Conservation (phyloP, 345 rosid species). For the Anastatica hierochuntica region DNA sequence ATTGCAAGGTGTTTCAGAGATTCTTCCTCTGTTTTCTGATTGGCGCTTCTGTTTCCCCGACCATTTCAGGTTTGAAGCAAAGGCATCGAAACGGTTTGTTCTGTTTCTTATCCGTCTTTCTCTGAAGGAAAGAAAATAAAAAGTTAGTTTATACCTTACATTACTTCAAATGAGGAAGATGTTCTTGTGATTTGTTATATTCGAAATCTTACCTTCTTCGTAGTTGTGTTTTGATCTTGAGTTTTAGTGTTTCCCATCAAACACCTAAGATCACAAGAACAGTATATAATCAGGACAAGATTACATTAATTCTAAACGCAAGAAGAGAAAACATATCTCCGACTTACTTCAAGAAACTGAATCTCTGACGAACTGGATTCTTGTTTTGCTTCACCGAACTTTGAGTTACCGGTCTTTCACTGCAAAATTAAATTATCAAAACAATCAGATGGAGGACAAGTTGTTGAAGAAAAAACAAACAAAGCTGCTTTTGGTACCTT, state of each 20-base stretch:
- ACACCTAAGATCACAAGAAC: constrained; percentile 7
- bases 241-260: constrained; percentile 12
- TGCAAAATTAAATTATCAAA: constrained; percentile 1
- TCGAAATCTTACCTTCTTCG: constrained; percentile 7
- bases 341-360: constrained; percentile 18
- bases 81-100: constrained; percentile 10
- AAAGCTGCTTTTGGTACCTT: constrained; percentile 10
- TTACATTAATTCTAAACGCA: not conserved
- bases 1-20: too few relatives aligned
- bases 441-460: constrained; percentile 5
- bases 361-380: constrained; percentile 8
- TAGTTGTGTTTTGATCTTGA: constrained; percentile 14
- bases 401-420: constrained; percentile 15
- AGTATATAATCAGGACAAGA: constrained; percentile 10
- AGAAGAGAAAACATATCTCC: not conserved
- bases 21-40: constrained; percentile 1
- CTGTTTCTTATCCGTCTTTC: constrained; percentile 8
- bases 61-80: constrained; percentile 20
- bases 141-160: too few relatives aligned
- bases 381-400: not conserved
- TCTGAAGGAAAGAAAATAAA: constrained; percentile 2
- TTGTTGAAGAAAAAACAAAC: too few relatives aligned
- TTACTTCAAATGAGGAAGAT: not conserved
- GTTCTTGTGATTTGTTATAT: too few relatives aligned
- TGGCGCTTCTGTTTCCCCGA: not conserved